Conservation (phyloP, 352 stramenopile genomes). For the Pythium phragmiticola region DNA sequence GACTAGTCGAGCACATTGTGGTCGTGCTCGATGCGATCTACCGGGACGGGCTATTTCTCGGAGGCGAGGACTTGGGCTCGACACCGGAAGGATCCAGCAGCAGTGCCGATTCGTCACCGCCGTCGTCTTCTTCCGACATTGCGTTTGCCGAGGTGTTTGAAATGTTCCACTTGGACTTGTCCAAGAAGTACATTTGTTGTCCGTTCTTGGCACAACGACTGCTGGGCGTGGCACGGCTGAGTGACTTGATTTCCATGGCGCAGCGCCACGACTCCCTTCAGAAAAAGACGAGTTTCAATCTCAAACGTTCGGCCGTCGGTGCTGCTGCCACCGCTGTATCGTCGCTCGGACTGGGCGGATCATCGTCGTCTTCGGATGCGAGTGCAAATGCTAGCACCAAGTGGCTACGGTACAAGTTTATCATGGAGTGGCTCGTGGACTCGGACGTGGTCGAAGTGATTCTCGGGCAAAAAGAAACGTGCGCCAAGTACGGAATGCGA, state of each 20-base stretch:
- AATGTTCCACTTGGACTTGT: slow-evolving; percentile 81
- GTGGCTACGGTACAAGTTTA: slow-evolving; percentile 71
- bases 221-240: slow-evolving; percentile 66
- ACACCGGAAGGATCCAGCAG: slow-evolving; percentile 11
- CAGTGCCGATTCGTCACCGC: slow-evolving; percentile 4
- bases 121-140: slow-evolving; percentile 23
- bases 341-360: slow-evolving; percentile 23
- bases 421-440: slow-evolving; percentile 77
- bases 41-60: slow-evolving; percentile 57
- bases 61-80: slow-evolving; percentile 25
- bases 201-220: slow-evolving; percentile 77
- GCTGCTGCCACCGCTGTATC: slow-evolving; percentile 25
- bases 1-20: slow-evolving; percentile 74
- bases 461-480: slow-evolving; percentile 64
- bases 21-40: slow-evolving; percentile 69
- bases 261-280: slow-evolving; percentile 61
- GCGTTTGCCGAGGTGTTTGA: slow-evolving; percentile 77
- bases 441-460: slow-evolving; percentile 84
- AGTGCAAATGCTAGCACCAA: slow-evolving; percentile 33
- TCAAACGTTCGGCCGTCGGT: slow-evolving; percentile 30
- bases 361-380: slow-evolving; percentile 23
- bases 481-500: slow-evolving; percentile 66
- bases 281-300: slow-evolving; percentile 59
- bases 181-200: slow-evolving; percentile 86
- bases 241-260: slow-evolving; percentile 76